These are phyloP conservation scores for Galerina marginata DNA, from an alignment of 768 basidiomycete genomes.

Conservation along the genomic window DNA sequence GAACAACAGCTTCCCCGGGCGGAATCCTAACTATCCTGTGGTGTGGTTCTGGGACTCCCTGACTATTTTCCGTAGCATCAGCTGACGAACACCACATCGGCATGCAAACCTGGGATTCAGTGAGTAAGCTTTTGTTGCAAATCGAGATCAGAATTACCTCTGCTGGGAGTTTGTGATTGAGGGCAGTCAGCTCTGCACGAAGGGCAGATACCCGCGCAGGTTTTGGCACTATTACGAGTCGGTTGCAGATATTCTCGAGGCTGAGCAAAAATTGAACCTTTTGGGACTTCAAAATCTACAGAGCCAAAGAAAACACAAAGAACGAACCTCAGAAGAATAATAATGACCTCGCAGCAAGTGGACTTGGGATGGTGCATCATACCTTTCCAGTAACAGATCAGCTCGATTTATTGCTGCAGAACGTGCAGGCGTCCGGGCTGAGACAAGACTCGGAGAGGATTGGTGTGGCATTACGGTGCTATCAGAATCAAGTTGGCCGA, in stretches of 20 bases:
- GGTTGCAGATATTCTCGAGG: slow-evolving; percentile 92
- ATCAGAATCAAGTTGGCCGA: slow-evolving; percentile 68
- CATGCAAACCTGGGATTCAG: slow-evolving; percentile 70
- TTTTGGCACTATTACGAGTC: slow-evolving; percentile 88
- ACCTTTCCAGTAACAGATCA: slow-evolving; percentile 68
- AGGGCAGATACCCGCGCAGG: slow-evolving; percentile 96
- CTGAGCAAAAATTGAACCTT: slow-evolving; percentile 87
- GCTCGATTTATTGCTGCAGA: slow-evolving; percentile 48
- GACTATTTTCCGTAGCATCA: slow-evolving; percentile 48
- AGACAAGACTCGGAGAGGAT: slow-evolving; percentile 74
- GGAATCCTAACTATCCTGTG: slow-evolving; percentile 97
- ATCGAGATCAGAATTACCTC: slow-evolving; percentile 62
- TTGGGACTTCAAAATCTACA: slow-evolving; percentile 19
- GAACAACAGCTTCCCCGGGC: slow-evolving; percentile 95
- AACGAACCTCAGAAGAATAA: slow-evolving; percentile 81
- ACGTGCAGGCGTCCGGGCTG: slow-evolving; percentile 48
- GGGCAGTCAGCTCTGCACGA: slow-evolving; percentile 90
- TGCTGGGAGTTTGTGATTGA: slow-evolving; percentile 96
- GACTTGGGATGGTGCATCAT: slow-evolving; percentile 68
- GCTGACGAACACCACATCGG: slow-evolving; percentile 87
- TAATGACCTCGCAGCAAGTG: slow-evolving; percentile 85
- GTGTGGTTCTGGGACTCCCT: slow-evolving; percentile 65
- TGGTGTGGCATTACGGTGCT: slow-evolving; percentile 56
- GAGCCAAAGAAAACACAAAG: slow-evolving; percentile 7
- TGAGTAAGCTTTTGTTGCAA: slow-evolving; percentile 5